These are phyloP conservation scores for Allium sativum DNA, from an alignment of 106 monocot genomes.

Conservation along the genomic window DNA sequence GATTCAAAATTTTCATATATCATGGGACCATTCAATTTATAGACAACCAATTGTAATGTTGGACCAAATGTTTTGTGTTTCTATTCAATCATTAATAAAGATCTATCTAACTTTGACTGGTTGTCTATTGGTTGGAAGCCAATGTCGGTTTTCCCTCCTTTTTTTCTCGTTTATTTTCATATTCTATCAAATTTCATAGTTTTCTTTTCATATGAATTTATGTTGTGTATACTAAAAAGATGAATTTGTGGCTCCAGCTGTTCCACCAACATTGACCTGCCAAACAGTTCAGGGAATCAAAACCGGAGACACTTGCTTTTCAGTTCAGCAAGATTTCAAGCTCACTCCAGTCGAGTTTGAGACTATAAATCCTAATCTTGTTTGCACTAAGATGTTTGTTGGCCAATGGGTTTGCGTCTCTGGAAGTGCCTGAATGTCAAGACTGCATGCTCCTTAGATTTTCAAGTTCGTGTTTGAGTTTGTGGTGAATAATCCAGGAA, in stretches of 20 bases:
- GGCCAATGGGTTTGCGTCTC: constrained; percentile 12
- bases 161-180: too few relatives aligned
- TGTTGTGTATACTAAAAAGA: background rate
- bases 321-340: background rate
- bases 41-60: too few relatives aligned
- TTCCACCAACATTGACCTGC: background rate
- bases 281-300: constrained; percentile 3
- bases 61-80: too few relatives aligned
- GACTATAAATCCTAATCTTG: constrained; percentile 13
- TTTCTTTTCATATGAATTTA: background rate
- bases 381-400: constrained; percentile 8
- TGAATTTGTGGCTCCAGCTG: background rate
- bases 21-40: too few relatives aligned
- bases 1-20: too few relatives aligned
- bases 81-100: too few relatives aligned
- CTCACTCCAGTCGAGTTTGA: background rate
- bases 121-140: background rate
- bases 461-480: too few relatives aligned
- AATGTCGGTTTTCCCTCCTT: background rate
- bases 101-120: too few relatives aligned
- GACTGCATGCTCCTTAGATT: background rate
- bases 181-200: background rate
- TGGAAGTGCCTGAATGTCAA: background rate
- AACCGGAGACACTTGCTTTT: constrained; percentile 11
- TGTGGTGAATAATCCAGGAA: too few relatives aligned